A percentile compares a stretch with the other conserved stretches of the same genome.
Evolutionary conservation across 208 protist genomes (phyloP).

Genomic region (Leptomonas pyrrhocoris): DNA sequence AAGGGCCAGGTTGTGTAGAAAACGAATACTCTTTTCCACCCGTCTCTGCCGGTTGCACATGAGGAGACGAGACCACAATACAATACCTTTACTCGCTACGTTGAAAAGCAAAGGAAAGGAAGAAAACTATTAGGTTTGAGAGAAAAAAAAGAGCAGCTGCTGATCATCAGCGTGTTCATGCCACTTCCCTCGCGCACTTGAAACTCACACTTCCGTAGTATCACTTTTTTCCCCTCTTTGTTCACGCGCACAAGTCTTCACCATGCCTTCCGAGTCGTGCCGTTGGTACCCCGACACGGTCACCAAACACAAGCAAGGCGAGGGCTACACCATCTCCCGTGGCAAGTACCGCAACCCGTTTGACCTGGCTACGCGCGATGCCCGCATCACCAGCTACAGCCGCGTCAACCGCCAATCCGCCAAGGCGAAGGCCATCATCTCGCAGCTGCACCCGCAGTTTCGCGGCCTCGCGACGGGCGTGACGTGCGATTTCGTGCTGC

Average conservation of each 20-base stretch:
- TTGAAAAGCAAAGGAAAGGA: too few species aligned
- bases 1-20: too few species aligned
- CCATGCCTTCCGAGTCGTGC: conserved; percentile 60
- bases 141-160: too few species aligned
- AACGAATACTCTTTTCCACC: too few species aligned
- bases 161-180: too few species aligned
- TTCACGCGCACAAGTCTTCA: not conserved
- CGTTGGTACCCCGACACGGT: conserved; percentile 89
- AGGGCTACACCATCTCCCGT: conserved; percentile 73
- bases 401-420: conserved; percentile 39
- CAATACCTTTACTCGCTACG: too few species aligned
- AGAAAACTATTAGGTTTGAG: too few species aligned
- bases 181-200: too few species aligned
- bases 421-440: conserved; percentile 46
- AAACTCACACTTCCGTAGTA: too few species aligned
- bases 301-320: conserved; percentile 48
- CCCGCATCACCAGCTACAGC: conserved; percentile 42
- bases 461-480: conserved; percentile 68
- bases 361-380: conserved; percentile 81
- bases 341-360: conserved; percentile 76
- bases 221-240: conserved; percentile 13
- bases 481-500: conserved; percentile 79
- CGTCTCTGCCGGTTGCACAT: too few species aligned
- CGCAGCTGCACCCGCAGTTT: conserved; percentile 76
- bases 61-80: too few species aligned